Percentiles rank a stretch among this genome's conserved stretches.
Conservation (phyloP, 2,329 filamentous ascomycete species). For the Fusarium nanum region DNA sequence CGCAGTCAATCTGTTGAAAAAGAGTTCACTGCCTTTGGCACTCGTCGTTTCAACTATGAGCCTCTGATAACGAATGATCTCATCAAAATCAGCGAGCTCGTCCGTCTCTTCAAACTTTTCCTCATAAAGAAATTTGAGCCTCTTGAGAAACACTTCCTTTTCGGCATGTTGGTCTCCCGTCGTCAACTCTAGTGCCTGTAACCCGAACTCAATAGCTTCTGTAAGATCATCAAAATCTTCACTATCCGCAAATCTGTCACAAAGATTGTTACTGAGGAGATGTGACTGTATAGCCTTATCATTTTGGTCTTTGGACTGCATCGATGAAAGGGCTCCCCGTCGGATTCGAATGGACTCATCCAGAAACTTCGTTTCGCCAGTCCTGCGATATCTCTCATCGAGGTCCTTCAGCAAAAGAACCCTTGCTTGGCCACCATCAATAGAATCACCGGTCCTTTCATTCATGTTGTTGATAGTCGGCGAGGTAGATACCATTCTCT, state of each 20-base stretch:
- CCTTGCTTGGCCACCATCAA: not conserved
- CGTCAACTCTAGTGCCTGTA: not conserved
- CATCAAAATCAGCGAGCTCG: not conserved
- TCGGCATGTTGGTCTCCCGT: not conserved
- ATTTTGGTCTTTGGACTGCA: fast-evolving
- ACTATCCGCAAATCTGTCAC: not conserved
- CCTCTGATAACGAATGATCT: not conserved
- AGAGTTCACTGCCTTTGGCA: fast-evolving
- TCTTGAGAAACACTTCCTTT: not conserved
- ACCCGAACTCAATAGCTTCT: not conserved
- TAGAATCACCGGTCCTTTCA: not conserved
- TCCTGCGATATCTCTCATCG: not conserved
- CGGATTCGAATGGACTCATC: not conserved
- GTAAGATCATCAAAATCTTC: not conserved
- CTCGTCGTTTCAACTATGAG: not conserved
- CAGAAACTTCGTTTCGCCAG: not conserved
- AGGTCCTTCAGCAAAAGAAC: not conserved
- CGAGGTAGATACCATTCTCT: not conserved
- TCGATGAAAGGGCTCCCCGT: not conserved
- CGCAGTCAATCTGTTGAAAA: not conserved
- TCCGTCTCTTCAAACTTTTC: not conserved
- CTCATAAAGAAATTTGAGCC: not conserved
- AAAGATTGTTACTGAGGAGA: not conserved
- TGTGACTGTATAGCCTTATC: not conserved
- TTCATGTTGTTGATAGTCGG: not conserved